A percentile compares a stretch with the other conserved stretches of the same genome.
These are phyloP conservation scores for Paecilomyces niveus DNA, from an alignment of 2,329 filamentous ascomycete genomes.

Conservation along the genomic window DNA sequence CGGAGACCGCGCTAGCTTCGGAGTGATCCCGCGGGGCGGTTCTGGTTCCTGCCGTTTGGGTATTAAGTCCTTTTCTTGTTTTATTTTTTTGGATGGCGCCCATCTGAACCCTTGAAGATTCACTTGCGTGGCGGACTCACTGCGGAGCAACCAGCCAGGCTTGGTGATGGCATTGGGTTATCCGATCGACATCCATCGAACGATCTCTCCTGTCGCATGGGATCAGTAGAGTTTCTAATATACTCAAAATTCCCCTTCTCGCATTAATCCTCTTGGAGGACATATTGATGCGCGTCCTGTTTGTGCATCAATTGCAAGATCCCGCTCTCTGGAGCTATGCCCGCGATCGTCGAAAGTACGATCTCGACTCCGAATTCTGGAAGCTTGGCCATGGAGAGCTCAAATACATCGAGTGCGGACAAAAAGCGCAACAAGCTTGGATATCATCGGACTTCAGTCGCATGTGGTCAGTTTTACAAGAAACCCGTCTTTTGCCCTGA, in stretches of 20 bases:
- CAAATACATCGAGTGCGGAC: conserved; percentile 40
- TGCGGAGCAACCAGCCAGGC: not conserved
- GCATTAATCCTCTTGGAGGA: not conserved
- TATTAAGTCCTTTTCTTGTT: not conserved
- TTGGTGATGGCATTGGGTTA: not conserved
- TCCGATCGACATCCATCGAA: not conserved
- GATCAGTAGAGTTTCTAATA: not conserved
- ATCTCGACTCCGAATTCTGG: conserved; percentile 25
- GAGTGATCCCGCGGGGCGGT: not conserved
- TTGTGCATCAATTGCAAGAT: conserved; percentile 11
- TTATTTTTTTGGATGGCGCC: not conserved
- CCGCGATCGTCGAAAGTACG: conserved; percentile 27
- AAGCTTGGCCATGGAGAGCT: conserved; percentile 28
- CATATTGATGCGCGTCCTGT: conserved; percentile 20
- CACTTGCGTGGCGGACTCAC: not conserved
- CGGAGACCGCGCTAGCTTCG: not conserved
- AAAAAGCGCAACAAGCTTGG: conserved; percentile 85
- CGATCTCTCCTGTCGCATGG: not conserved
- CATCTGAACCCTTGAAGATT: not conserved
- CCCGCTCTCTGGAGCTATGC: conserved; percentile 29
- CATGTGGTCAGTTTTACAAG: conserved; percentile 68
- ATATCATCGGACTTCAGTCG: conserved; percentile 90
- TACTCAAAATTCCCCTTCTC: not conserved
- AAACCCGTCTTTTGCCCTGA: conserved; percentile 1
- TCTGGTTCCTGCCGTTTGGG: not conserved